phyloP scores from a whole-genome alignment of 2,329 filamentous ascomycete genomes.

The Botryotinia calthae region DNA sequence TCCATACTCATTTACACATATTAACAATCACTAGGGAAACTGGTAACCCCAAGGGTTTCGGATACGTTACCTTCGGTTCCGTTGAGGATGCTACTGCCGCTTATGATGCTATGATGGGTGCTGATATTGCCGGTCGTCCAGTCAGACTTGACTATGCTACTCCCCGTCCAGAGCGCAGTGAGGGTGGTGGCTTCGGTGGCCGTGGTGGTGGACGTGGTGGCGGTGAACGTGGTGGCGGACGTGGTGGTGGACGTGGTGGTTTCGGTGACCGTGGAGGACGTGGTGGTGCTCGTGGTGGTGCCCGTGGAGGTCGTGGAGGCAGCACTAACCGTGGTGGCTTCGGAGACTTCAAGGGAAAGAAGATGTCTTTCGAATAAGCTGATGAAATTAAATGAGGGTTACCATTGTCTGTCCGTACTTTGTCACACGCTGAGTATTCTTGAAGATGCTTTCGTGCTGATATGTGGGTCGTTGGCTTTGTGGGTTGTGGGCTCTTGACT shows the following conservation, averaged over 20 bases:
- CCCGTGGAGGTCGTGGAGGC: constrained; percentile 43
- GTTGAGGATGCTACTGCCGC: constrained; percentile 66
- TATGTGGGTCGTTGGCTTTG: constrained; percentile 39
- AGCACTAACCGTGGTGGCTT: constrained; percentile 54
- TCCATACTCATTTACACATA: constrained; percentile 26
- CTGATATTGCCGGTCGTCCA: constrained; percentile 61
- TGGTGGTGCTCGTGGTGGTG: constrained; percentile 43
- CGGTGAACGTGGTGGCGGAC: constrained; percentile 38
- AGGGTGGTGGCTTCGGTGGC: constrained; percentile 46
- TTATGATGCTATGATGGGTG: constrained; percentile 60
- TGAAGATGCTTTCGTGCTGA: constrained; percentile 28
- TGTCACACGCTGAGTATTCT: constrained; percentile 33
- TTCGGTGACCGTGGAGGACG: constrained; percentile 40
- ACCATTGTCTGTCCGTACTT: constrained; percentile 30
- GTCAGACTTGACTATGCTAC: constrained; percentile 68
- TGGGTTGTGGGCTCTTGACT: constrained; percentile 43
- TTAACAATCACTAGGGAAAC: constrained; percentile 48
- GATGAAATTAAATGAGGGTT: constrained; percentile 23
- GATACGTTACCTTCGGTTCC: constrained; percentile 67
- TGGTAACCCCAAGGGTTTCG: constrained; percentile 69
- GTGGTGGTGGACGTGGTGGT: constrained; percentile 38
- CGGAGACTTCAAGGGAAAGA: constrained; percentile 56
- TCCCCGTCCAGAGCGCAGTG: constrained; percentile 53
- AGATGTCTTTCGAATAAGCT: constrained; percentile 44
- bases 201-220: constrained; percentile 45